phyloP scores from a whole-genome alignment of 2,329 filamentous ascomycete genomes.

The Magnaporthiopsis rhizophila region DNA sequence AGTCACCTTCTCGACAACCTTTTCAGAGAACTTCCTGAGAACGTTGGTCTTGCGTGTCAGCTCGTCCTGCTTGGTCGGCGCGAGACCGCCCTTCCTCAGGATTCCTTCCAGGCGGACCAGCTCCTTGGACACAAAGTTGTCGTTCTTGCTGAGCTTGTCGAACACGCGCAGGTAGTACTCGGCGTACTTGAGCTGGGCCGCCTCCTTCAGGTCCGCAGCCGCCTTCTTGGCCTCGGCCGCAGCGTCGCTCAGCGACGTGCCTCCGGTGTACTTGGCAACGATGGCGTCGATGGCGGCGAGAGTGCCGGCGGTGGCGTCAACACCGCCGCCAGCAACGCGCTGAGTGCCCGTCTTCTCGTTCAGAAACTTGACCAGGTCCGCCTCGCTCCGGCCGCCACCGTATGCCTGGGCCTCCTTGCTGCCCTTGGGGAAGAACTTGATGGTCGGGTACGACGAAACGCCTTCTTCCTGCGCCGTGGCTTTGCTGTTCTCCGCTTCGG shows the following conservation, averaged over 20 bases:
- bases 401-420: conserved; percentile 66
- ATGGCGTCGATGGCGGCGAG: conserved; percentile 71
- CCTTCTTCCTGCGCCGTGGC: conserved; percentile 66
- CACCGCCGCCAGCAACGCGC: conserved; percentile 70
- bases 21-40: conserved; percentile 64
- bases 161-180: conserved; percentile 93
- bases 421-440: conserved; percentile 93
- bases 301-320: conserved; percentile 73
- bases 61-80: conserved; percentile 81
- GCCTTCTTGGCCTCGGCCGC: conserved; percentile 65
- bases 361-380: conserved; percentile 69
- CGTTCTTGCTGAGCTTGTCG: conserved; percentile 71
- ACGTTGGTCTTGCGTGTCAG: conserved; percentile 82
- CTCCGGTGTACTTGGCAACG: conserved; percentile 64
- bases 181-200: conserved; percentile 65
- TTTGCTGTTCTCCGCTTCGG: conserved; percentile 81
- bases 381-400: conserved; percentile 67
- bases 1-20: conserved; percentile 43
- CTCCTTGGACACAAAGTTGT: conserved; percentile 79
- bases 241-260: conserved; percentile 53
- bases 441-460: conserved; percentile 85
- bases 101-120: conserved; percentile 70
- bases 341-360: conserved; percentile 86
- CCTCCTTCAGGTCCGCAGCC: conserved; percentile 55
- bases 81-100: conserved; percentile 77